Evolutionary conservation across 164 flowering plant species (phyloP).

Genomic region (Protea cynaroides): DNA sequence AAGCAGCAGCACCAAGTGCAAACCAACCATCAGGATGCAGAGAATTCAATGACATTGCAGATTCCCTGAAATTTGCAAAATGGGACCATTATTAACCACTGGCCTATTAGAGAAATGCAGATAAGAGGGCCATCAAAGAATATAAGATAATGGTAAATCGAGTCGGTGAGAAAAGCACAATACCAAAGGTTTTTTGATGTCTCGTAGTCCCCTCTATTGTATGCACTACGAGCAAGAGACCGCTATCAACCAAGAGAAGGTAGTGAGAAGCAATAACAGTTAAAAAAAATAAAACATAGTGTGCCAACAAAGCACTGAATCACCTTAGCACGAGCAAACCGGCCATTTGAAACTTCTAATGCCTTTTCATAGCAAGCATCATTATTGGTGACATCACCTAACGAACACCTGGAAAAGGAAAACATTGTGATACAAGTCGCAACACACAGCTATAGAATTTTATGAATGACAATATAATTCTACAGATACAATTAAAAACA

Average conservation of each 20-base stretch:
- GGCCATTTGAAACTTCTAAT: constrained; percentile 74
- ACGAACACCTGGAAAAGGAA: constrained; percentile 62
- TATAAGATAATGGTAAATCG: background rate
- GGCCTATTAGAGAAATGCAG: background rate
- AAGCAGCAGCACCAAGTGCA: constrained; percentile 95
- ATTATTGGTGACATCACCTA: constrained; percentile 79
- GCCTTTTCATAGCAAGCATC: constrained; percentile 82
- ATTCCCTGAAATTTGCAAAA: constrained; percentile 46
- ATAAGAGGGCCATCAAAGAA: background rate
- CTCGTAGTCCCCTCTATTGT: constrained; percentile 79
- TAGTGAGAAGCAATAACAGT: constrained; percentile 1
- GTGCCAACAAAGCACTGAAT: background rate
- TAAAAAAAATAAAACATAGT: background rate
- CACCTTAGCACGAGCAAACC: constrained; percentile 87
- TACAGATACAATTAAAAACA: too few relatives aligned
- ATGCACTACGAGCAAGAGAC: constrained; percentile 93
- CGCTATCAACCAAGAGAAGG: constrained; percentile 33
- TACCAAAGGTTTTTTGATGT: constrained; percentile 66
- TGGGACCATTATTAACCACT: background rate
- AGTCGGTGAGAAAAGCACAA: background rate
- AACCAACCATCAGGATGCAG: constrained; percentile 97
- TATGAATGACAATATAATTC: background rate
- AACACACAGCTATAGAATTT: background rate
- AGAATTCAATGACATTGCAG: constrained; percentile 91
- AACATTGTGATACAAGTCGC: background rate